These are phyloP conservation scores for Bipolaris gigantea DNA, from an alignment of 2,329 filamentous ascomycete species.

Conservation along the genomic window DNA sequence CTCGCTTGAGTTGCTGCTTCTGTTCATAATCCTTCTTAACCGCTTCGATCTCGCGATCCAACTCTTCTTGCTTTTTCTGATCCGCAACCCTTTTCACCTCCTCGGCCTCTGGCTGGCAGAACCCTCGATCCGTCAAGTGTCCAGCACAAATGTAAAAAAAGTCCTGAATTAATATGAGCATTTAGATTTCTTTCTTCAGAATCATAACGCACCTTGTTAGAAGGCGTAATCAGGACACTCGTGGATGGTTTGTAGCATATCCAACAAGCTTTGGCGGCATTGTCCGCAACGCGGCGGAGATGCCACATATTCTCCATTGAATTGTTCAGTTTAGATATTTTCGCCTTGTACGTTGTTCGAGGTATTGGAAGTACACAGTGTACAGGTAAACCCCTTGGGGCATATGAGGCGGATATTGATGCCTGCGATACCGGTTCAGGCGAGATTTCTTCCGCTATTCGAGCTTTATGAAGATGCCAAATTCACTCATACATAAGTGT, in stretches of 20 bases:
- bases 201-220: constrained; percentile 70
- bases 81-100: constrained; percentile 62
- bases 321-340: neutral
- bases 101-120: constrained; percentile 72
- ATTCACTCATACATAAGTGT: neutral
- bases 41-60: constrained; percentile 53
- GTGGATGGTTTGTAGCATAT: constrained; percentile 88
- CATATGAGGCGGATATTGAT: neutral
- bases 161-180: constrained; percentile 56
- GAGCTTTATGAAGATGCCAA: neutral
- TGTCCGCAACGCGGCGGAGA: constrained; percentile 82
- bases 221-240: constrained; percentile 84
- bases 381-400: neutral
- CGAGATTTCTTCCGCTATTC: neutral
- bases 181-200: neutral
- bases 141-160: constrained; percentile 88
- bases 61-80: constrained; percentile 56
- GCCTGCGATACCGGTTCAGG: neutral
- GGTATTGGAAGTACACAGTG: neutral
- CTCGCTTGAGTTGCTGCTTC: constrained; percentile 61
- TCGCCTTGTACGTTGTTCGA: neutral
- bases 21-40: constrained; percentile 55
- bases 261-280: constrained; percentile 80
- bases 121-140: constrained; percentile 81
- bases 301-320: constrained; percentile 75